These are phyloP conservation scores for Houttuynia cordata DNA, from an alignment of 164 flowering plant genomes.

Conservation along the genomic window DNA sequence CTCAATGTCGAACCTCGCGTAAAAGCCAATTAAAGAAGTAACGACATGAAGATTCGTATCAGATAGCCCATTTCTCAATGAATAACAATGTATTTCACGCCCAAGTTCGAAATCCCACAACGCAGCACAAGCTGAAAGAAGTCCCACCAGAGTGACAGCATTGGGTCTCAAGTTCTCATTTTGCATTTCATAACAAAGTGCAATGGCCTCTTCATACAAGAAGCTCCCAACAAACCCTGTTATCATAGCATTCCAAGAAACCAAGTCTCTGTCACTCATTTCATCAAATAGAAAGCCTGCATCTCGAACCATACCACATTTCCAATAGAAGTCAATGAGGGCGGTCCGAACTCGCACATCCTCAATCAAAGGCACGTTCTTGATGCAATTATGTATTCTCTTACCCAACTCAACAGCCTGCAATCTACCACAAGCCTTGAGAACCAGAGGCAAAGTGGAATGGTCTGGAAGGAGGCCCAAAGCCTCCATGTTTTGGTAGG, in stretches of 20 bases:
- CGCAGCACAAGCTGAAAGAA: conserved; percentile 30
- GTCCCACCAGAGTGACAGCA: conserved; percentile 33
- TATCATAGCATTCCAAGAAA: conserved; percentile 42
- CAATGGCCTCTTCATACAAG: conserved; percentile 20
- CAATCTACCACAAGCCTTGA: conserved; percentile 37
- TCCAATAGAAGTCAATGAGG: conserved; percentile 34
- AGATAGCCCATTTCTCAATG: conserved; percentile 36
- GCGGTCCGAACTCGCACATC: conserved; percentile 37
- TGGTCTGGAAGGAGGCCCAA: conserved; percentile 15
- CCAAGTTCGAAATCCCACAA: conserved; percentile 18
- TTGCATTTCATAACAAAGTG: conserved; percentile 22
- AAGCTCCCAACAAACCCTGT: conserved; percentile 22
- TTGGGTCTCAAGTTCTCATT: conserved; percentile 22
- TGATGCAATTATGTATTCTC: conserved; percentile 17
- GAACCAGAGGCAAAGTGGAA: conserved; percentile 24
- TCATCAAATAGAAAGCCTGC: conserved; percentile 32
- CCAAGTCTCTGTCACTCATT: conserved; percentile 24
- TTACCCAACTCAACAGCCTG: conserved; percentile 28
- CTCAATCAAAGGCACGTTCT: conserved; percentile 12
- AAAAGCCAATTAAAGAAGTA: conserved; percentile 43
- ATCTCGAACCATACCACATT: conserved; percentile 30
- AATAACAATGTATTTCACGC: conserved; percentile 31
- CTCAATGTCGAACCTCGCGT: conserved; percentile 22
- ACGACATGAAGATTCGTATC: conserved; percentile 25
- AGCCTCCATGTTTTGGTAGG: conserved; percentile 29